Base-by-base conservation (phyloP, 2,329 filamentous ascomycete genomes). In the Trichoderma semiorbis region DNA sequence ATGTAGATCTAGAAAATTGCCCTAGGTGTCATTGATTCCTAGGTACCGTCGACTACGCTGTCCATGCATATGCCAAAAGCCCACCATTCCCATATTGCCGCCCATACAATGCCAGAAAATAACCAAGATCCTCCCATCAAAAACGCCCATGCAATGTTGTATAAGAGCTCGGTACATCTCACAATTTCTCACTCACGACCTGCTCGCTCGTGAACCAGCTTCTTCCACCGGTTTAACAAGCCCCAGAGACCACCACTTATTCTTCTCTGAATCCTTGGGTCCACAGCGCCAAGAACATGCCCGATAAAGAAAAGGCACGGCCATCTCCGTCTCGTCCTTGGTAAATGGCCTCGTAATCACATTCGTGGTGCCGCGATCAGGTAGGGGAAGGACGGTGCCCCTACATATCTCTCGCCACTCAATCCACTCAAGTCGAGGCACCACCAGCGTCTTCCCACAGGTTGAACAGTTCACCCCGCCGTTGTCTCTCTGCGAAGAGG, bases 381-480 rank as follows among this genome's bases (percentile, higher is more conserved):
- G 47, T 4, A n/a, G n/a, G n/a, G 57, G 26, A 16, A 64, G 34
- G 11, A 69, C 64, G 26, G 75, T 74, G 47, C 74, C 74, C 14
- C 74, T 77, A 28, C 74, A 72, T 28, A 83, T 69, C 71, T 86
- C 83, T 78, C 86, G 88, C 87, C 89, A 91, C 76, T 91, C 90
- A 8, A 91, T 79, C 89, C 90, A 91, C 75, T 89, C 84, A 0
- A 86, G 81, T 4, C 84, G 79, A 3, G 89, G 86, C 26, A 87
- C 80, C 7, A 89, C 80, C 5, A 87, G 84, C 10, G 78, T 76
- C 32, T 84, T 83, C 28, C 79, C 75, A 75, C 90, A 91, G 0
- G 83, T 80, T 1, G 86, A 85, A 75, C 90, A 91, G 2, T 76
- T 76, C 32, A 85, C 75, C 1, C 86, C 85, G 5, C 88, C 88